Evolutionary conservation across 306 rosid species (phyloP), one percentile per base, ranked within the genome.

Genomic region (Lathyrus oleraceus): DNA sequence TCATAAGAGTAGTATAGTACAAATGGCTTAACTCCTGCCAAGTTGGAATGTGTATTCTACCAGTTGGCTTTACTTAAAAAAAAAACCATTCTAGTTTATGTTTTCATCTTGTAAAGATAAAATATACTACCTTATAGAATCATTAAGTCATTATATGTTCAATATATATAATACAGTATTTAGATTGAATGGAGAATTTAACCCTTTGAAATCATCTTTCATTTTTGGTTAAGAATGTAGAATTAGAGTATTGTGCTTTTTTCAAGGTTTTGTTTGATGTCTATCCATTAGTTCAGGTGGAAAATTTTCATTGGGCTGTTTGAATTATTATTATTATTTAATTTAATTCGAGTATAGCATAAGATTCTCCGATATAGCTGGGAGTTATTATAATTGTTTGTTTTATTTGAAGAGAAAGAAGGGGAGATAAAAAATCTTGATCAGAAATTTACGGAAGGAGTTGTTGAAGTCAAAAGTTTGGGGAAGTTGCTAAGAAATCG

Each of bases 41-140:
- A 20, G 48, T 70, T 74, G 76, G 71, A 72, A 81, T 79, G 66
- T 74, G 43, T 61, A 69, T 59, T 57, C 59, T 53, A 10, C 32
- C 13, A 11, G 5, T 35, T 35, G 39, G 39, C 39, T 35, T 76
- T 25, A 65, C 43, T 68, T 56, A 57, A 65, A 39, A 51, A 51
- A 6, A 47, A 47, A 67, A 21, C 32, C 36, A 32, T 70, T 54
- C 45, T 61, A 65, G 81, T 54, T 78, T 72, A 53, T 72, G 53
- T 65, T 58, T 63, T 67, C 64, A 53, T 53, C 65, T 39, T 90
- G 91, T 86, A 86, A 86, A 86, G 89, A 71, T 82, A 64, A 69
- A 43, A 61, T 60, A 76, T 67, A 67, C 76, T 72, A 67, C 76
- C 60, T 12, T 61, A 61, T 56, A 79, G 76, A 61, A 68, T 77